Evolutionary conservation across 805 yeast genomes (phyloP).

Genomic region (Yarrowia osloensis): DNA sequence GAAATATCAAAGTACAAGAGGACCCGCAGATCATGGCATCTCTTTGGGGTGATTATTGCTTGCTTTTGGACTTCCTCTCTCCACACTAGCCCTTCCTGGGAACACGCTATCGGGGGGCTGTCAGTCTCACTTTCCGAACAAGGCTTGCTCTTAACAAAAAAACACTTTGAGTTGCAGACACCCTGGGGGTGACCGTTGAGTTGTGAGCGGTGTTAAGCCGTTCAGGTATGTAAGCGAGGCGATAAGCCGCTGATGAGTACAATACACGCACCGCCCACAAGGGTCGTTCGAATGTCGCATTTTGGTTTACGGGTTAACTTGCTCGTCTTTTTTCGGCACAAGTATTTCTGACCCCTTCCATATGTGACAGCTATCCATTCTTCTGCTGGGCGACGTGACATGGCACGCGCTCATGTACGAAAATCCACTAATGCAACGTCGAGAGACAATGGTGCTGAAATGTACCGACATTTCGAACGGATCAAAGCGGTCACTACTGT

Average conservation of each 20-base stretch:
- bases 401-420: neutral
- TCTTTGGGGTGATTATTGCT: neutral
- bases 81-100: too few species aligned
- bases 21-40: neutral
- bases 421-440: neutral
- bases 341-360: neutral
- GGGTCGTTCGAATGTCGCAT: too few species aligned
- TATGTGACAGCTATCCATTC: neutral
- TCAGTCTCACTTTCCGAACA: slow-evolving; percentile 2
- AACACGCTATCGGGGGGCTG: too few species aligned
- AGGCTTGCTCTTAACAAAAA: slow-evolving; percentile 1
- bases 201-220: neutral
- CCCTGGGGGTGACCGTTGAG: slow-evolving; percentile 12
- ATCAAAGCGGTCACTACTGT: too few species aligned
- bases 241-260: neutral
- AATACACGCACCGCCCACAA: too few species aligned
- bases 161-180: neutral
- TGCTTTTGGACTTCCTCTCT: neutral
- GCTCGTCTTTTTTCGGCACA: too few species aligned
- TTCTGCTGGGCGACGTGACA: neutral
- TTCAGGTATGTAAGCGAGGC: neutral
- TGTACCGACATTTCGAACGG: neutral
- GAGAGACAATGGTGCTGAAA: neutral
- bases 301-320: too few species aligned
- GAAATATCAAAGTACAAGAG: neutral